Evolutionary conservation across 2,329 filamentous ascomycete genomes (phyloP).

Genomic region (Talaromyces atroroseus): DNA sequence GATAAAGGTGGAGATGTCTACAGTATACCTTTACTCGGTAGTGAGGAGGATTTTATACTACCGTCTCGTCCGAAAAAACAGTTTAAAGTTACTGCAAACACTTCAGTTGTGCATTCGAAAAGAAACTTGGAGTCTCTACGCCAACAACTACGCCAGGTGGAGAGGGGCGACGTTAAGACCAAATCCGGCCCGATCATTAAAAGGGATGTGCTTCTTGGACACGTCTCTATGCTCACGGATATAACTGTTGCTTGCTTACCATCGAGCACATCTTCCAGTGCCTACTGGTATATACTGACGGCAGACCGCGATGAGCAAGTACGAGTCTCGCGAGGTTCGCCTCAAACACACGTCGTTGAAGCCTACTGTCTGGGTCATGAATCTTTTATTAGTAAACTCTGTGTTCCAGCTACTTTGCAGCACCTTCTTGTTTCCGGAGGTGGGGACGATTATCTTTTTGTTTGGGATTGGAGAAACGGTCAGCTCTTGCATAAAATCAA

Average conservation of each 20-base stretch:
- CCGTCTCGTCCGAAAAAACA: conserved; percentile 23
- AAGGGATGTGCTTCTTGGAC: conserved; percentile 74
- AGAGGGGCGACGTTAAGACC: conserved; percentile 35
- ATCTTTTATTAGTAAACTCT: conserved; percentile 75
- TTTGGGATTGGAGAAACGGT: conserved; percentile 71
- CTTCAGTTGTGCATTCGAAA: conserved; percentile 57
- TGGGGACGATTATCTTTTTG: conserved; percentile 69
- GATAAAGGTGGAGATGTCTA: conserved; percentile 99
- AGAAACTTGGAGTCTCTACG: conserved; percentile 55
- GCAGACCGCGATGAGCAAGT: conserved; percentile 77
- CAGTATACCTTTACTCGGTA: conserved; percentile 65
- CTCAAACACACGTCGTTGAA: conserved; percentile 84
- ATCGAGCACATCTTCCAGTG: conserved; percentile 42
- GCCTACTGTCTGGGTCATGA: conserved; percentile 82
- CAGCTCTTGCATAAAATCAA: conserved; percentile 28
- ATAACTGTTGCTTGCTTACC: conserved; percentile 52
- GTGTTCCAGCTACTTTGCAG: conserved; percentile 52
- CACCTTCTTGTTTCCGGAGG: conserved; percentile 77
- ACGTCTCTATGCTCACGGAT: conserved; percentile 91
- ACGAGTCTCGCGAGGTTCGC: conserved; percentile 72
- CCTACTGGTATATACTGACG: conserved; percentile 59
- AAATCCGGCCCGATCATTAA: conserved; percentile 57
- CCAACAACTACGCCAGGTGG: conserved; percentile 48
- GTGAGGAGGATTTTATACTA: conserved; percentile 15
- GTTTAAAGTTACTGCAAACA: conserved; percentile 50